These are phyloP conservation scores for Glycine tomentella DNA, from an alignment of 306 rosid species.

Conservation along the genomic window DNA sequence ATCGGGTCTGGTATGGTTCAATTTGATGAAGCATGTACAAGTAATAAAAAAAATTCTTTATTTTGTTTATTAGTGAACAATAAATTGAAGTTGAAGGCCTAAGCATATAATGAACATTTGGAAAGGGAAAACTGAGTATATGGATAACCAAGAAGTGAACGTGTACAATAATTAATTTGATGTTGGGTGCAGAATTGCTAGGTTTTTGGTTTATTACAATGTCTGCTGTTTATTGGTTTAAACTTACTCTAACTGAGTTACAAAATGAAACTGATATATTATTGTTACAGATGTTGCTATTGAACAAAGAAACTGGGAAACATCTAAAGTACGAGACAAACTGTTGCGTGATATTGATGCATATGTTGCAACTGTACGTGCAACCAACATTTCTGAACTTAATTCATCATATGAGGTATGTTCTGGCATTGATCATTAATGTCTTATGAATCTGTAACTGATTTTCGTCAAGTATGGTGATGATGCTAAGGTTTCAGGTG, in stretches of 20 bases:
- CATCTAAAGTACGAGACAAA: constrained; percentile 84
- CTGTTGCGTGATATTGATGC: constrained; percentile 87
- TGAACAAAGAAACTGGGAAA: constrained; percentile 84
- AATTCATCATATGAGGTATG: constrained; percentile 64
- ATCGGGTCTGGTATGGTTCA: too few species aligned
- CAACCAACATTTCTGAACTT: constrained; percentile 81
- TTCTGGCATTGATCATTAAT: constrained; percentile 28
- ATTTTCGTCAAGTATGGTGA: constrained; percentile 21
- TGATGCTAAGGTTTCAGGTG: constrained; percentile 22
- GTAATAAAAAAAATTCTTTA: too few species aligned
- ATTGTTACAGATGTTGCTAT: too few species aligned
- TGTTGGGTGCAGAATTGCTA: constrained; percentile 23
- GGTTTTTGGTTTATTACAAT: too few species aligned
- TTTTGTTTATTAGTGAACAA: too few species aligned
- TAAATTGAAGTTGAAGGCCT: too few species aligned
- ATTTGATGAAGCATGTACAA: too few species aligned
- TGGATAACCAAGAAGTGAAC: constrained; percentile 28
- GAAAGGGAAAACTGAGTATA: too few species aligned
- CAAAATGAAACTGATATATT: too few species aligned
- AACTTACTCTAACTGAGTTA: too few species aligned
- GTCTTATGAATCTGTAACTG: constrained; percentile 38
- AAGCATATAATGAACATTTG: too few species aligned
- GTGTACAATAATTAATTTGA: constrained; percentile 25
- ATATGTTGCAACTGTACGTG: constrained; percentile 72
- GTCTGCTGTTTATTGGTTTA: too few species aligned